A percentile compares a stretch with the other conserved stretches of the same genome.
Evolutionary conservation across 371 early-diverging fungal genomes (phyloP).

Genomic region (Mycotypha africana): DNA sequence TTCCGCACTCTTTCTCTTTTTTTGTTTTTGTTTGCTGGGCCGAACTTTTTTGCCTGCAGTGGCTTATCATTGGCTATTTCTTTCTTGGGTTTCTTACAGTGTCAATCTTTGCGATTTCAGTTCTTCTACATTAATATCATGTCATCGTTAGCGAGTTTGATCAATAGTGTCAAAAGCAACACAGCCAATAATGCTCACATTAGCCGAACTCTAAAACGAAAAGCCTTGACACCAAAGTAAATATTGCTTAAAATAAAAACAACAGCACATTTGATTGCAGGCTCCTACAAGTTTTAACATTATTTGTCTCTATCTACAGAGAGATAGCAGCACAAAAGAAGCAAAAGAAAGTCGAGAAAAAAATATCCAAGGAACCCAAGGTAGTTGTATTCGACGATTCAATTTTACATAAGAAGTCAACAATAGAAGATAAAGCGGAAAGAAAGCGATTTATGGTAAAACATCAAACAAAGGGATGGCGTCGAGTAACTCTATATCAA

Average conservation of each 20-base stretch:
- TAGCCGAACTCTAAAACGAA: conserved; percentile 21
- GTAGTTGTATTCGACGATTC: conserved; percentile 42
- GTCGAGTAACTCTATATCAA: no score
- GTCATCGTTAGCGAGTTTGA: conserved; percentile 34
- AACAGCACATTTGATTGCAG: not conserved
- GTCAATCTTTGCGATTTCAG: no score
- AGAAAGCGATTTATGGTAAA: conserved; percentile 40
- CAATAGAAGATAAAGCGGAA: conserved; percentile 18
- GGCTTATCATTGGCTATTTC: not conserved
- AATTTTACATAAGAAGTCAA: conserved; percentile 18
- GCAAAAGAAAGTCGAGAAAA: conserved; percentile 1
- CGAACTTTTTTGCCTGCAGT: not conserved
- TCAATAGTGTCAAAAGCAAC: conserved; percentile 34
- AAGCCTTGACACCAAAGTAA: conserved; percentile 13
- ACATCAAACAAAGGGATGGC: not conserved
- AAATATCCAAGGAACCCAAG: conserved; percentile 18
- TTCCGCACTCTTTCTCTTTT: no score
- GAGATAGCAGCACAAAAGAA: conserved; percentile 3
- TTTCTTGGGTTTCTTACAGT: no score
- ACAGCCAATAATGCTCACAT: conserved; percentile 27
- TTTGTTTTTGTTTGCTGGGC: not conserved
- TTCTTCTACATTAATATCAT: conserved; percentile 3
- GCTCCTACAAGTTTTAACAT: no score
- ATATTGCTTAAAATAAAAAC: no score
- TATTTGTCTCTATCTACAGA: no score